These are phyloP conservation scores for Prunus padus DNA, from an alignment of 306 rosid genomes.

Conservation along the genomic window DNA sequence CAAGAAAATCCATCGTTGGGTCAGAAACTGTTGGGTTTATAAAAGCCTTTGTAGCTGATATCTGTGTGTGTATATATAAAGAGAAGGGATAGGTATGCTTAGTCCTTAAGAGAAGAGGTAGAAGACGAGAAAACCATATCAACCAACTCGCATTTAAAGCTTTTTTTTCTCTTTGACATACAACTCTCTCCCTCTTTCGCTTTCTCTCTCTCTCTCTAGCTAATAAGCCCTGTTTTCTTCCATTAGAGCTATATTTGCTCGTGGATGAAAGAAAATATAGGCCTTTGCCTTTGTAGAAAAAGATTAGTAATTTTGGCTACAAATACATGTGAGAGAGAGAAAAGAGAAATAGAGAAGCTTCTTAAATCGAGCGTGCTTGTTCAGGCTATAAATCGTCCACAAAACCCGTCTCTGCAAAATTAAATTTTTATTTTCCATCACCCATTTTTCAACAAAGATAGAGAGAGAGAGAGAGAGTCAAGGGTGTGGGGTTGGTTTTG, in stretches of 20 bases:
- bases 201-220: constrained; percentile 17
- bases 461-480: not conserved
- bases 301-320: constrained; percentile 3
- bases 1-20: constrained; percentile 60
- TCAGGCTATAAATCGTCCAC: constrained; percentile 24
- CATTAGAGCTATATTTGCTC: constrained; percentile 2
- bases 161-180: constrained; percentile 10
- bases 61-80: not conserved
- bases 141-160: constrained; percentile 94
- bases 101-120: constrained; percentile 41
- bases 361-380: not conserved
- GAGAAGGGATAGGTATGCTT: constrained; percentile 38
- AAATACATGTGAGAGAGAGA: constrained; percentile 20
- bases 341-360: constrained; percentile 1
- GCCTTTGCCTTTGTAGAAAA: not conserved
- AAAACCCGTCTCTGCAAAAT: not conserved
- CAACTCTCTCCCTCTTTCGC: not conserved
- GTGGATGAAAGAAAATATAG: constrained; percentile 12
- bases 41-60: constrained; percentile 16
- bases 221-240: not conserved
- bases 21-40: constrained; percentile 20
- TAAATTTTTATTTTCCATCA: constrained; percentile 17
- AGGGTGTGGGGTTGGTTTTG: not conserved
- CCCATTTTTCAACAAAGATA: constrained; percentile 25
- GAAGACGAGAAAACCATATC: constrained; percentile 41